Evolutionary conservation across 2,329 filamentous ascomycete species (phyloP), one percentile per base, ranked within the genome.

Genomic region (Nemania sp.): DNA sequence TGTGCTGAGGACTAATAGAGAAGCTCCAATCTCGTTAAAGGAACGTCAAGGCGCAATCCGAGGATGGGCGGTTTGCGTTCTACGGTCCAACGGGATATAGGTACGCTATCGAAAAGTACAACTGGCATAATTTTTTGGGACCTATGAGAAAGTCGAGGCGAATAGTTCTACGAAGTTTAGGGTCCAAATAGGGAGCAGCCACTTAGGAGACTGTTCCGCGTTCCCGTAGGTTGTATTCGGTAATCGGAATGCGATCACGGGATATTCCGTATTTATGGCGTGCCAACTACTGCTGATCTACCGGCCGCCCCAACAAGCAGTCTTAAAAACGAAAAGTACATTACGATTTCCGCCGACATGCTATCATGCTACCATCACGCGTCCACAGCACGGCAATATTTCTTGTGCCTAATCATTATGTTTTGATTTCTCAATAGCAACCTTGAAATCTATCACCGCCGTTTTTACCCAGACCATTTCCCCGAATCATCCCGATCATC

Each of bases 391-490:
- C 57, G 53, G 38, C 41, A 57, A 58, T 24, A 52, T 60, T n/a
- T 15, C 26, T 67, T 53, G 24, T 68, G 32, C 55, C 26, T 53
- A 57, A 15, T 70, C 61, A 70, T 68, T 66, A 70, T 59, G 11
- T 69, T 51, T 67, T 64, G 35, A 59, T 69, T 70, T 64, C 63
- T 73, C 67, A 72, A 68, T 64, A 73, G 67, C 66, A 68, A 69
- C 56, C 26, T 35, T 55, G 38, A 67, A 72, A 64, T 75, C 72
- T 77, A 75, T 73, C 62, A 68, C 71, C 61, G 62, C 74, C 72
- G 43, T 71, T 74, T 75, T 77, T 76, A 41, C 67, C 73, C 73
- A 67, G 69, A 64, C 71, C 73, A 64, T 71, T 70, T 70, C 72
- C 71, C 72, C 67, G 56, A 72, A 69, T 73, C 72, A 68, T 76